Evolutionary conservation across 257 asterid genomes (phyloP), one percentile per base, ranked within the genome.

Genomic region (Przewalskia tangutica): DNA sequence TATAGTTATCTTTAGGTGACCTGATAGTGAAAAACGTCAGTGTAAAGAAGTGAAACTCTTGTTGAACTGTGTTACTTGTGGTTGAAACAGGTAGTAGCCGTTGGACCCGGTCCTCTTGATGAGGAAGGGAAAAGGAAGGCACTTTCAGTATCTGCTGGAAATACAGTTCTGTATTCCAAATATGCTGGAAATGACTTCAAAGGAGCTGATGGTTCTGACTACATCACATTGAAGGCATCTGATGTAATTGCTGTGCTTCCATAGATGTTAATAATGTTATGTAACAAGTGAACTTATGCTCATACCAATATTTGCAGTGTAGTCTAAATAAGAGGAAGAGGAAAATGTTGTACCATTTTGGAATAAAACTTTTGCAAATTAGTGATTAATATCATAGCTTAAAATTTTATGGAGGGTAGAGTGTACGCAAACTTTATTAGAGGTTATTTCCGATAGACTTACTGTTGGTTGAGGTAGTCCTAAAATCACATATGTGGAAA

Each of bases 111-210:
- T 34, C 87, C 92, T 8, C 91, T 93, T 5, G 95, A 95, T 0
- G 94, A 91, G 79, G 99, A 93, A 65, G 99, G 99, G 40, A 90
- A 88, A n/a, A 88, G 99, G 89, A 93, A 89, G 85, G 77, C 95
- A 7, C 83, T 90, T 40, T 46, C 98, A n/a, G 84, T 95, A 68
- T 87, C 94, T 23, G 81, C 97, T 0, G 98, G 98, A 59, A 93
- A 91, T 48, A 88, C 97, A 0, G 97, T 95, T 46, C 16, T 95
- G 87, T 93, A 90, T 83, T 95, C 99, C 48, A 95, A 94, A 81
- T 95, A 91, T 81, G 98, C 99, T 0, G 99, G 99, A 55, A 94
- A 92, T 55, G 99, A 94, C 36, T 95, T 94, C 87, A 91, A 91
- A 83, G 97, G 97, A 4, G 68, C 62, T 0, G 99, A 95, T 84